Evolutionary conservation across 1,284 basidiomycete genomes (phyloP), one percentile per base, ranked within the genome.

Genomic region (Paramarasmius palmivorus): DNA sequence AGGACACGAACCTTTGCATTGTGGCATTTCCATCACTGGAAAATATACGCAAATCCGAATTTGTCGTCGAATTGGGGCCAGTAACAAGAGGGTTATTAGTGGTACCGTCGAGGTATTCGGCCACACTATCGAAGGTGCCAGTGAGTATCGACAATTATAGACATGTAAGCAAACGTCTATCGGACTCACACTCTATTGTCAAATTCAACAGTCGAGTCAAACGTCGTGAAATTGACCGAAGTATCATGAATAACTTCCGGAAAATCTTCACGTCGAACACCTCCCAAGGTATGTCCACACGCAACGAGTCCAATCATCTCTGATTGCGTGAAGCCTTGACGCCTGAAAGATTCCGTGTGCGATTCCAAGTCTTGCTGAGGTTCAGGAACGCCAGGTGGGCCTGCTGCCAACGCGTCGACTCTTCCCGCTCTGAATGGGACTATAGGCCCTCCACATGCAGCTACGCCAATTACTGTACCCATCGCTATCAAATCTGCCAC

Each of bases 281-380:
- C 71, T 57, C 47, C 46, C 52, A 59, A 49, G 7, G 59, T 70
- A 55, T 76, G 74, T 3, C 74, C 74, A 56, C 74, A 76, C 4
- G 74, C 73, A 29, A 73, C 70, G 26, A 75, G 66, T 34, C 65
- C 65, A 52, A 76, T 75, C 74, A 76, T 76, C 50, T 76, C 74
- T 3, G 61, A 53, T 12, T 59, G 55, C 12, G 61, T 69, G 55
- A 74, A 76, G 2, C 74, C 74, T 59, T 71, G 68, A 23, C 66
- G 65, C 17, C 65, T 59, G 59, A 75, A 76, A 23, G 61, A 68
- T 38, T 67, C 64, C 9, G 58, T 68, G 37, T 70, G 63, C 2
- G 65, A 67, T 15, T 62, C 50, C 5, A 74, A 54, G 46, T 67
- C 64, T 36, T 73, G 63, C 15, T 67, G 62, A 5, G 73, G 68